phyloP scores from a whole-genome alignment of 2,329 filamentous ascomycete genomes.

The Phyllosticta citrichinensis region DNA sequence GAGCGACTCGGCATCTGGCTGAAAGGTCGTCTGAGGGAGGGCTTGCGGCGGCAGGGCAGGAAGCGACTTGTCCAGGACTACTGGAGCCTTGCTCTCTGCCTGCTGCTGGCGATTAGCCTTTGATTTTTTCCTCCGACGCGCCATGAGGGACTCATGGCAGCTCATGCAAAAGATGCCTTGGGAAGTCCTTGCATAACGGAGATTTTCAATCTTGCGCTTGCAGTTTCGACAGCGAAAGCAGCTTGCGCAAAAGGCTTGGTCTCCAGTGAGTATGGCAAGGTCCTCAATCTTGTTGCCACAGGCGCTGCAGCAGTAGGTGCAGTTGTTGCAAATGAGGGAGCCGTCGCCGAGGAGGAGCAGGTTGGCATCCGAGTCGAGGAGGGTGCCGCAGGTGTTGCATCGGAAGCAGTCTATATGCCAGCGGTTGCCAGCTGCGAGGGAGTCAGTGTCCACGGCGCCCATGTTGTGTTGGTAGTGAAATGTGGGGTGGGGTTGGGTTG shows the following conservation, averaged over 20 bases:
- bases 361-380: constrained; percentile 97
- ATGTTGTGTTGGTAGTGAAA: background rate
- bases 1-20: constrained; percentile 45
- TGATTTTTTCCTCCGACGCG: constrained; percentile 75
- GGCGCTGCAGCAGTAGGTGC: constrained; percentile 95
- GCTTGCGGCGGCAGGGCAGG: constrained; percentile 79
- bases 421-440: constrained; percentile 67
- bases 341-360: constrained; percentile 93
- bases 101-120: constrained; percentile 37
- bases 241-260: constrained; percentile 94
- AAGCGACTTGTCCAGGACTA: constrained; percentile 81
- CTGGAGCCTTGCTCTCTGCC: constrained; percentile 34
- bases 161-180: constrained; percentile 99
- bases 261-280: constrained; percentile 89
- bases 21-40: constrained; percentile 49
- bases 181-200: constrained; percentile 92
- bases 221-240: constrained; percentile 98
- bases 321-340: constrained; percentile 97
- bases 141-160: constrained; percentile 95
- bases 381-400: constrained; percentile 88
- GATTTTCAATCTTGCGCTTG: constrained; percentile 96
- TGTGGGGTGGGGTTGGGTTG: too few relatives aligned
- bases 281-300: constrained; percentile 98
- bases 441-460: constrained; percentile 2
- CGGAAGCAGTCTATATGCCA: constrained; percentile 99